Conservation (phyloP, 495 filamentous ascomycete genomes). For the Aspergillus diversus region DNA sequence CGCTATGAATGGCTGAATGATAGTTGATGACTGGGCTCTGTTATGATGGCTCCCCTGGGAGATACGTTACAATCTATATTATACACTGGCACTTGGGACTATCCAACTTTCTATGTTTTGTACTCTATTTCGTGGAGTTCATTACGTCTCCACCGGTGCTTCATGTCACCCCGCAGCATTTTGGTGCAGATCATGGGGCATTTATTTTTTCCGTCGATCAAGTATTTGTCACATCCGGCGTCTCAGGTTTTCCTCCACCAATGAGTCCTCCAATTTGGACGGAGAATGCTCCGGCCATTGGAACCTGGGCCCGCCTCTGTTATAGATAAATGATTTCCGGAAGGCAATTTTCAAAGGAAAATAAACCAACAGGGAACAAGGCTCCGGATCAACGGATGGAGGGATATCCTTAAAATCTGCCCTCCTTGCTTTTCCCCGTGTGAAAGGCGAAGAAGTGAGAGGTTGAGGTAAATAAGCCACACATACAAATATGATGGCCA, state of each 20-base stretch:
- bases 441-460: background rate
- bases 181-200: background rate
- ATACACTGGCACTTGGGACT: conserved; percentile 11
- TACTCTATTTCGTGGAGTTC: background rate
- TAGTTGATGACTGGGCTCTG: conserved; percentile 8
- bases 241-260: conserved; percentile 28
- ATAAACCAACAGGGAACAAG: background rate
- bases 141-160: background rate
- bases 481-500: conserved; percentile 24
- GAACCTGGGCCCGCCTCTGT: background rate
- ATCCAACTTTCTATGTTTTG: background rate
- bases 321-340: background rate
- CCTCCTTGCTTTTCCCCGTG: background rate
- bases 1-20: conserved; percentile 1
- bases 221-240: conserved; percentile 1
- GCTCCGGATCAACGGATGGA: background rate
- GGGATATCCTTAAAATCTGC: conserved; percentile 3
- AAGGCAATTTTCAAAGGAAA: too few species aligned
- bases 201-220: background rate
- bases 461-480: too few species aligned
- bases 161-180: background rate
- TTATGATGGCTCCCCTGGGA: background rate
- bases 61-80: background rate
- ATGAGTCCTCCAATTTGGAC: conserved; percentile 8
- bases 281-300: conserved; percentile 4